Conservation (phyloP, 768 basidiomycete species). For the Amanita rubescens region DNA sequence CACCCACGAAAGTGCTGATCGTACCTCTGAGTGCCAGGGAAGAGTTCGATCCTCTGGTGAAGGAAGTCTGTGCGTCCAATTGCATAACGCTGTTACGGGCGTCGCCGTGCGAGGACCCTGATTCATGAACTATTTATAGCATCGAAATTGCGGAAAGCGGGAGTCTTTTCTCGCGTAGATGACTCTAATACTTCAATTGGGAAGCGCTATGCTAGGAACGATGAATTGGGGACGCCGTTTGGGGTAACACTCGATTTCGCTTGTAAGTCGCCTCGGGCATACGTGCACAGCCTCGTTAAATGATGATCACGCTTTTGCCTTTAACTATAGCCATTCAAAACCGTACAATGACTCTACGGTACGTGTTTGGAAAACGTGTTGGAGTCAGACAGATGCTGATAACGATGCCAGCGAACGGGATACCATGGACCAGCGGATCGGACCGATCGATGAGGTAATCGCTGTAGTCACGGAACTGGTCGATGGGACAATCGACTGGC, state of each 20-base stretch:
- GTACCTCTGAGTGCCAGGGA: constrained; percentile 86
- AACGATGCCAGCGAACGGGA: constrained; percentile 73
- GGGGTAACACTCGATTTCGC: constrained; percentile 97
- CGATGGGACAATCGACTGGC: constrained; percentile 70
- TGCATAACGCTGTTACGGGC: constrained; percentile 8
- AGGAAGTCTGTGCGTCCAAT: constrained; percentile 80
- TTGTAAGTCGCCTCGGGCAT: constrained; percentile 27
- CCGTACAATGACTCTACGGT: constrained; percentile 91
- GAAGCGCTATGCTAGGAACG: constrained; percentile 95
- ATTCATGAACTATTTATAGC: constrained; percentile 37
- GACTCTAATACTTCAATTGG: constrained; percentile 95
- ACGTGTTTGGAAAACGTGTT: constrained; percentile 22
- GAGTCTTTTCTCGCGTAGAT: constrained; percentile 90
- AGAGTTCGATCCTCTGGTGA: constrained; percentile 76
- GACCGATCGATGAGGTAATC: constrained; percentile 84
- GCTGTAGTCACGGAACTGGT: constrained; percentile 72
- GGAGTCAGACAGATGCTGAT: background rate
- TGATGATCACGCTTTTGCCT: background rate
- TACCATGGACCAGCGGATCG: constrained; percentile 89
- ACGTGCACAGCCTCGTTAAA: background rate
- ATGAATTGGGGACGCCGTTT: constrained; percentile 97
- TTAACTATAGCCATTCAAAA: constrained; percentile 70
- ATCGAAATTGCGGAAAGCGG: constrained; percentile 76
- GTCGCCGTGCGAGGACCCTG: background rate
- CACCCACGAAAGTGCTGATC: constrained; percentile 95